phyloP scores from a whole-genome alignment of 2,329 filamentous ascomycete genomes.

The Onygena corvina region DNA sequence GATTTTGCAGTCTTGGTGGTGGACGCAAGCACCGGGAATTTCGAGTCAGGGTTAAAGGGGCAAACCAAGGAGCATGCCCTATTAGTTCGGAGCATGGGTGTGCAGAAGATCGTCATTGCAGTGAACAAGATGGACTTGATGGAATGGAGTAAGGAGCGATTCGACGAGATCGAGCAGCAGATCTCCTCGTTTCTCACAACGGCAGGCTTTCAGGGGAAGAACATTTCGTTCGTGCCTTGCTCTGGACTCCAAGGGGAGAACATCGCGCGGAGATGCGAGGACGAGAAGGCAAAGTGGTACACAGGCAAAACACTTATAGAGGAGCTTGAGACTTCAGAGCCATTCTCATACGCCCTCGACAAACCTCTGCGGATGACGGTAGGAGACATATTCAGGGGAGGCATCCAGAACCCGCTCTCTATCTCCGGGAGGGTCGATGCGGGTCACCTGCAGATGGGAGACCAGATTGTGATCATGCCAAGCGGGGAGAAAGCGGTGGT shows the following conservation, averaged over 20 bases:
- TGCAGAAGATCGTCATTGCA: constrained; percentile 75
- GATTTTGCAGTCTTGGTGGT: constrained; percentile 93
- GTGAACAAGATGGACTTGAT: constrained; percentile 93
- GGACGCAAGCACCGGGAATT: constrained; percentile 78
- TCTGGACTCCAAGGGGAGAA: constrained; percentile 86
- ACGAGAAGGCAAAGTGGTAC: constrained; percentile 60
- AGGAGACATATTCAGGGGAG: constrained; percentile 70
- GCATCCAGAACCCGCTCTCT: constrained; percentile 67
- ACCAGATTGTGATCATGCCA: constrained; percentile 66
- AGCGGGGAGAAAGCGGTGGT: constrained; percentile 68
- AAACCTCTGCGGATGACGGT: constrained; percentile 79
- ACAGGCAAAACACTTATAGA: constrained; percentile 64
- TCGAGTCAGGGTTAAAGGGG: constrained; percentile 83
- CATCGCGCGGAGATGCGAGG: constrained; percentile 44
- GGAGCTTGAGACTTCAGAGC: constrained; percentile 72
- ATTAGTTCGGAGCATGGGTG: constrained; percentile 77
- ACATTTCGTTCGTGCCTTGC: constrained; percentile 76
- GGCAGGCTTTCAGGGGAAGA: constrained; percentile 69
- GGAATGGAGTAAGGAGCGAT: constrained; percentile 68
- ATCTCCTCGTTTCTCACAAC: constrained; percentile 69
- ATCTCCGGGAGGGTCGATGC: constrained; percentile 77
- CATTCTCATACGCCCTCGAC: constrained; percentile 56
- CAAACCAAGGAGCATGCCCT: constrained; percentile 92
- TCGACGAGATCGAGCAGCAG: constrained; percentile 73
- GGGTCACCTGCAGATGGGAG: constrained; percentile 73